Conservation (phyloP, 345 rosid genomes). For the Eucalyptus grandis region DNA sequence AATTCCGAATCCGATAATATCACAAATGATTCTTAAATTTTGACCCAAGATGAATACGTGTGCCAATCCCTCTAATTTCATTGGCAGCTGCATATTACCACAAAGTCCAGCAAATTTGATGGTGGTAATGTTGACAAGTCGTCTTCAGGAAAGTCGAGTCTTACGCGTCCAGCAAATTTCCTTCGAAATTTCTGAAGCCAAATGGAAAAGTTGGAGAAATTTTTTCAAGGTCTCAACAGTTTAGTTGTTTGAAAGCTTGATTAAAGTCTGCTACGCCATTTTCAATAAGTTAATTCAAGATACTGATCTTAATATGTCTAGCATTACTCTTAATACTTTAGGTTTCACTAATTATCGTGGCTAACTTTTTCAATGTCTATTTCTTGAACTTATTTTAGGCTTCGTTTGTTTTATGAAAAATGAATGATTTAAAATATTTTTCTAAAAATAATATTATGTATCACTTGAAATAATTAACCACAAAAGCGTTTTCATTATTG, state of each 20-base stretch:
- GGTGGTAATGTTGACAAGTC: background rate
- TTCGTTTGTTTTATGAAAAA: background rate
- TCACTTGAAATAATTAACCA: too few species aligned
- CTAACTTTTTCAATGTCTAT: background rate
- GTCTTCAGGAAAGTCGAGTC: background rate
- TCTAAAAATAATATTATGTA: too few species aligned
- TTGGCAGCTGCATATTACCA: background rate
- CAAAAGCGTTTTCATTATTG: too few species aligned
- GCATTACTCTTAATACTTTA: background rate
- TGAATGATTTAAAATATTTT: background rate
- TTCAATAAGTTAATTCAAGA: background rate
- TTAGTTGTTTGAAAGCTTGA: background rate
- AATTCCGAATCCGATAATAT: background rate
- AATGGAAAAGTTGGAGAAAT: background rate
- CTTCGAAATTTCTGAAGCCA: background rate
- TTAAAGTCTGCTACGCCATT: background rate
- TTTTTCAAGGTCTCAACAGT: background rate
- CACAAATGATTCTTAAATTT: too few species aligned
- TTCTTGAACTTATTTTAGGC: background rate
- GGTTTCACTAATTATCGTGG: background rate
- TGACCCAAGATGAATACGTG: rapidly evolving
- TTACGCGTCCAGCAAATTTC: background rate
- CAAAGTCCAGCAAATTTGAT: background rate
- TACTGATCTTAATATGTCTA: background rate
- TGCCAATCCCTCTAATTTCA: background rate